A percentile compares a stretch with the other conserved stretches of the same genome.
phyloP scores from a whole-genome alignment of 1,139 yeast genomes.

The Magnusiomyces fungicola region DNA sequence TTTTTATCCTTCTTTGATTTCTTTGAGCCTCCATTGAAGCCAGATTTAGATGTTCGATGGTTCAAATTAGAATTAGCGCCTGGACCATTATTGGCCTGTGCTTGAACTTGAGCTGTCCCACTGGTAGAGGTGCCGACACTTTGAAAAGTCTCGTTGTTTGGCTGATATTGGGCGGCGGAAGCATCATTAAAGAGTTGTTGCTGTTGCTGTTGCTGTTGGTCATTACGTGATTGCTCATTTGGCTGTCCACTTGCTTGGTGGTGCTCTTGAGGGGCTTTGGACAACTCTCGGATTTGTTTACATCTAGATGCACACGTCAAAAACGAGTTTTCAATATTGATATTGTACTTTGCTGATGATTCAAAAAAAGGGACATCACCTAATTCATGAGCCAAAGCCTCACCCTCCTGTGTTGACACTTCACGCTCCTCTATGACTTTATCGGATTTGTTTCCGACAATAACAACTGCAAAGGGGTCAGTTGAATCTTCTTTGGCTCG shows the following conservation, averaged over 20 bases:
- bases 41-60: neutral
- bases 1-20: constrained; percentile 12
- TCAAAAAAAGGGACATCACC: constrained; percentile 85
- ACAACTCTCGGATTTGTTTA: constrained; percentile 8
- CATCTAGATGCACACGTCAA: constrained; percentile 84
- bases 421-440: constrained; percentile 55
- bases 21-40: neutral
- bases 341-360: constrained; percentile 85
- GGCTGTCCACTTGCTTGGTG: neutral
- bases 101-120: neutral
- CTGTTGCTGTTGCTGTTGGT: neutral
- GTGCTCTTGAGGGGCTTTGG: neutral
- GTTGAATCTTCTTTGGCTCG: constrained; percentile 51
- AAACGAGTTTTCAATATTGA: constrained; percentile 87
- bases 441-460: constrained; percentile 86
- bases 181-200: neutral
- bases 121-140: neutral
- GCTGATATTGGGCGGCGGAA: too few relatives aligned
- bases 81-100: neutral
- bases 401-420: constrained; percentile 72
- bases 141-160: neutral
- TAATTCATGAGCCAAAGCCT: constrained; percentile 71
- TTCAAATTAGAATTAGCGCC: neutral
- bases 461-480: constrained; percentile 69
- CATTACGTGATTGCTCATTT: neutral